phyloP scores from a whole-genome alignment of 1,139 yeast species.

The Lodderomyces orthopsilosis region DNA sequence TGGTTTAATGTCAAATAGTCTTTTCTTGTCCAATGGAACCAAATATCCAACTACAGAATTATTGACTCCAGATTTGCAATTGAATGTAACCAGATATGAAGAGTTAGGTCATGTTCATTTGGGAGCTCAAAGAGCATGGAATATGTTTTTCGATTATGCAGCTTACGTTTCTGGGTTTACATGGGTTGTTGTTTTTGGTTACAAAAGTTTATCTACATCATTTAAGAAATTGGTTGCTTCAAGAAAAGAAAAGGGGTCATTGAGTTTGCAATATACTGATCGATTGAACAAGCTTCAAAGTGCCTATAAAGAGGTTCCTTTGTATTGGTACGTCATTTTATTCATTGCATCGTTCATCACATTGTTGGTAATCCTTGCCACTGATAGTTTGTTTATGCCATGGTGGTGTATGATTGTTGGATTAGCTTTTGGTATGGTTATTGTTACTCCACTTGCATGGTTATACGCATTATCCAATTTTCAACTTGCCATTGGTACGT shows the following conservation, averaged over 20 bases:
- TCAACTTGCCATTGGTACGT: constrained; percentile 51
- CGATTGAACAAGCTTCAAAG: constrained; percentile 41
- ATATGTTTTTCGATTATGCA: constrained; percentile 52
- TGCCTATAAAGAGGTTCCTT: constrained; percentile 40
- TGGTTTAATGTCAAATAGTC: constrained; percentile 45
- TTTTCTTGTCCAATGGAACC: constrained; percentile 31
- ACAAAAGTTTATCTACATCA: constrained; percentile 18
- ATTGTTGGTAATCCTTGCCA: constrained; percentile 31
- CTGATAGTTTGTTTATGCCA: constrained; percentile 46
- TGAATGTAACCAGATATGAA: constrained; percentile 40
- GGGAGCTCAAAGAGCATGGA: constrained; percentile 50
- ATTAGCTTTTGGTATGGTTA: constrained; percentile 39
- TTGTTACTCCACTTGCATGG: constrained; percentile 51
- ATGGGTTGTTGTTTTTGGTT: constrained; percentile 45
- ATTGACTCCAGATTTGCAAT: constrained; percentile 29
- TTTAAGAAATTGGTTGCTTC: constrained; percentile 15
- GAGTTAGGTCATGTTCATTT: constrained; percentile 35
- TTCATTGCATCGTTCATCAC: constrained; percentile 34
- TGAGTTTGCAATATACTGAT: constrained; percentile 26
- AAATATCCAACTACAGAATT: constrained; percentile 36
- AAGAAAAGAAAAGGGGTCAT: constrained; percentile 8
- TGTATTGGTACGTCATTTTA: constrained; percentile 37
- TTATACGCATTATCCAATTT: constrained; percentile 51
- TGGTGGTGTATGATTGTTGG: constrained; percentile 50
- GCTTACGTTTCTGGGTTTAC: constrained; percentile 48